Percentiles rank a stretch among this genome's conserved stretches.
phyloP scores from a whole-genome alignment of 2,329 filamentous ascomycete species.

The Xenoacremonium recifei region DNA sequence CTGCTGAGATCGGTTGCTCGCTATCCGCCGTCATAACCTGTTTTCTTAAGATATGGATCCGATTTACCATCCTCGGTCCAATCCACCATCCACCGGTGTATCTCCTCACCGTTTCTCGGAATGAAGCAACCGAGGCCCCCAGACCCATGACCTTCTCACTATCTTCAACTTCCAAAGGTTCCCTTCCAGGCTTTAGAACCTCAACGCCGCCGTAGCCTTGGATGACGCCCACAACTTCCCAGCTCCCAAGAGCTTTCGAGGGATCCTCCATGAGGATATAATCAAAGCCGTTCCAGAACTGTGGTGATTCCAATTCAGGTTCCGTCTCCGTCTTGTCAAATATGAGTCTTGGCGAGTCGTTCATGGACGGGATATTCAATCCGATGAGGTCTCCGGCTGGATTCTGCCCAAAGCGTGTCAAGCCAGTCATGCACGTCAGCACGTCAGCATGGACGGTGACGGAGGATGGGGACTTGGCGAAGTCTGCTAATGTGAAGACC shows the following conservation, averaged over 20 bases:
- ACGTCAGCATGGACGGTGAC: slow-evolving; percentile 62
- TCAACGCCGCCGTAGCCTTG: slow-evolving; percentile 60
- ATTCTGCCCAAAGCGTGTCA: slow-evolving; percentile 63
- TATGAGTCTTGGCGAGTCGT: slow-evolving; percentile 28
- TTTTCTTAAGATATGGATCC: slow-evolving; percentile 48
- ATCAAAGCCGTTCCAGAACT: slow-evolving; percentile 64
- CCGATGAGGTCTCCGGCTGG: slow-evolving; percentile 35
- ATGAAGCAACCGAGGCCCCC: slow-evolving; percentile 37
- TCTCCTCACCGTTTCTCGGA: slow-evolving; percentile 41
- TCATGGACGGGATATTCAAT: slow-evolving; percentile 17
- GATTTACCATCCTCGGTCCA: slow-evolving; percentile 59
- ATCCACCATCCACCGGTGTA: slow-evolving; percentile 63
- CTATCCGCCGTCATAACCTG: too few species aligned
- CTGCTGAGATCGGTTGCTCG: neutral
- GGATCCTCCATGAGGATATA: slow-evolving; percentile 60
- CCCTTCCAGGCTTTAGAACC: slow-evolving; percentile 48
- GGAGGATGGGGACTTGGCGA: slow-evolving; percentile 18
- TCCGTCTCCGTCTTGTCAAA: slow-evolving; percentile 65
- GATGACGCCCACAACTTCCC: slow-evolving; percentile 57
- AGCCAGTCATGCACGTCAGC: slow-evolving; percentile 67
- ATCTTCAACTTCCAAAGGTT: slow-evolving; percentile 9
- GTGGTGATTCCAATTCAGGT: slow-evolving; percentile 39
- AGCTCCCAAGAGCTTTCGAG: slow-evolving; percentile 44
- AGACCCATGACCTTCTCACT: slow-evolving; percentile 41
- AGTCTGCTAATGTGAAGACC: slow-evolving; percentile 39